Conservation (phyloP, 2,329 filamentous ascomycete genomes). For the Apiospora hydei region DNA sequence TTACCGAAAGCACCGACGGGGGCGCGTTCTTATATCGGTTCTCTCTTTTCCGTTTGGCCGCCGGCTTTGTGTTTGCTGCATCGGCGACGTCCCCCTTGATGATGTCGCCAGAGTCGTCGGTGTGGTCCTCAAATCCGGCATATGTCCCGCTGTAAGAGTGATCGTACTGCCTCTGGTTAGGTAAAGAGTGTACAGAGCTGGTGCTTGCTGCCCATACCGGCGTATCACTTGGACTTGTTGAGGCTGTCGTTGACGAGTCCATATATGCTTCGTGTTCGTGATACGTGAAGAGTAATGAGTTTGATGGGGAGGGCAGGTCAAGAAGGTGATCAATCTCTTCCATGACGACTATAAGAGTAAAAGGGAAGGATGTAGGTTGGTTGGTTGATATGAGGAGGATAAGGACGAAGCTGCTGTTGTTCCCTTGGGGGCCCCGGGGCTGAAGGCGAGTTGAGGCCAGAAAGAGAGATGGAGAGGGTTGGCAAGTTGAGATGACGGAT, state of each 20-base stretch:
- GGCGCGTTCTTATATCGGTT: constrained; percentile 62
- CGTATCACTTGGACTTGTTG: constrained; percentile 48
- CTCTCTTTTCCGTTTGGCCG: constrained; percentile 56
- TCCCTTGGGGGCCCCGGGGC: neutral
- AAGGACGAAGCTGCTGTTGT: neutral
- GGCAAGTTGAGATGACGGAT: constrained; percentile 16
- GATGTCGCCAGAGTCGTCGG: constrained; percentile 34
- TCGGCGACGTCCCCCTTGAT: constrained; percentile 35
- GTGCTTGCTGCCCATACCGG: constrained; percentile 39
- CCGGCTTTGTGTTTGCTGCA: constrained; percentile 42
- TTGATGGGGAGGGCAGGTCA: constrained; percentile 44
- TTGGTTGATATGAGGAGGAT: neutral
- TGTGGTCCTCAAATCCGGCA: constrained; percentile 36
- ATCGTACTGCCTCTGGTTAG: constrained; percentile 41
- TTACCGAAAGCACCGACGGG: constrained; percentile 56
- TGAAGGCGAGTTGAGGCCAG: neutral
- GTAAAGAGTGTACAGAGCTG: constrained; percentile 19
- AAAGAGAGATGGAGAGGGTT: neutral
- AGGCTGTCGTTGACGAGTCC: constrained; percentile 43
- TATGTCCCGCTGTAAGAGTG: constrained; percentile 39
- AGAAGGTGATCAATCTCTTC: constrained; percentile 40
- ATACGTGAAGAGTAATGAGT: constrained; percentile 44
- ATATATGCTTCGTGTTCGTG: constrained; percentile 46
- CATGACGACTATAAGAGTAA: constrained; percentile 35
- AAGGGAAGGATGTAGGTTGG: neutral